These are phyloP conservation scores for Termitomyces sp. DNA, from an alignment of 768 basidiomycete species.

Conservation along the genomic window DNA sequence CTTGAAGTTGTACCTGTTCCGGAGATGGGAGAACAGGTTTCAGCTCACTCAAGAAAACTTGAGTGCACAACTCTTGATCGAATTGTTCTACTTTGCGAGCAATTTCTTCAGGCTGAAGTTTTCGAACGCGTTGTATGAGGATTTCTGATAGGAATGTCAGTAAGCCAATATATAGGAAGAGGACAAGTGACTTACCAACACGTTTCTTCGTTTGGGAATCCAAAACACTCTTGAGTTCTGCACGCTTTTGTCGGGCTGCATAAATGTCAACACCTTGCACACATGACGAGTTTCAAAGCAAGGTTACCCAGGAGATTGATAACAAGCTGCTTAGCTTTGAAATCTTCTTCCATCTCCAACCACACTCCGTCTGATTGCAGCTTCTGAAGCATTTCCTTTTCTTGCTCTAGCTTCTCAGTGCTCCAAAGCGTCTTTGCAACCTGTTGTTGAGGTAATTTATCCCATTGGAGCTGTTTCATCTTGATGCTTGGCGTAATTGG, in stretches of 20 bases:
- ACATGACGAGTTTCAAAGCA: not conserved
- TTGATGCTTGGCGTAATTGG: slow-evolving; percentile 79
- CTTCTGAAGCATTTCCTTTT: slow-evolving; percentile 77
- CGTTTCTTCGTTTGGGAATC: slow-evolving; percentile 90
- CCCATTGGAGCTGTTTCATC: slow-evolving; percentile 99
- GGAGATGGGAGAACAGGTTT: slow-evolving; percentile 86
- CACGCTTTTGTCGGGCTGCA: slow-evolving; percentile 74
- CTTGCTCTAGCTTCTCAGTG: slow-evolving; percentile 59
- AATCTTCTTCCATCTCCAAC: slow-evolving; percentile 96
- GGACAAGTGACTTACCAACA: slow-evolving; percentile 59
- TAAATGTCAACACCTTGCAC: slow-evolving; percentile 8
- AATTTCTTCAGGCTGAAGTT: slow-evolving; percentile 81
- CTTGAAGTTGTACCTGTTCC: slow-evolving; percentile 59
- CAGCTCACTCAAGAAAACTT: slow-evolving; percentile 85
- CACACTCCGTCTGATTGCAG: slow-evolving; percentile 85
- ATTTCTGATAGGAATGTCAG: slow-evolving; percentile 55
- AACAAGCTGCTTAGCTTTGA: slow-evolving; percentile 93
- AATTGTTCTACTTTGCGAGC: slow-evolving; percentile 80
- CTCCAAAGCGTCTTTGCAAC: slow-evolving; percentile 85
- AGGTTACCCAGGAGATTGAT: slow-evolving; percentile 80
- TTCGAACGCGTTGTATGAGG: slow-evolving; percentile 82
- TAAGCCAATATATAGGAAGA: not conserved
- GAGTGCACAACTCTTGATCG: slow-evolving; percentile 81
- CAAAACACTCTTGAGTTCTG: slow-evolving; percentile 87
- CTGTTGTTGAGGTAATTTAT: slow-evolving; percentile 90